These are phyloP conservation scores for Penicillium sp. DNA, from an alignment of 2,329 filamentous ascomycete species.

Conservation along the genomic window DNA sequence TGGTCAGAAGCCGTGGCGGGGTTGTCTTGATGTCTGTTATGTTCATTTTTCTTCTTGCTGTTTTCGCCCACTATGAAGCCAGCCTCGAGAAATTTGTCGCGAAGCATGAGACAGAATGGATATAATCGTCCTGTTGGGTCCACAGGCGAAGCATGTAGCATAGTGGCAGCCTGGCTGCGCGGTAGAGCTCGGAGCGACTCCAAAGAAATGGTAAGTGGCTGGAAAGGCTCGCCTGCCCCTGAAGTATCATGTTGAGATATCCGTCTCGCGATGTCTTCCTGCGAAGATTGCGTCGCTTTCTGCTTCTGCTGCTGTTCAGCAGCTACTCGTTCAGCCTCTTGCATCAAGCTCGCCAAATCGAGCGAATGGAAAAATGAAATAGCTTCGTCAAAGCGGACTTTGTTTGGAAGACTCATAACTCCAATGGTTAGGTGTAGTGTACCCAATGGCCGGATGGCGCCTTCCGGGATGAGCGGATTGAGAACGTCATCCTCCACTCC, in stretches of 20 bases:
- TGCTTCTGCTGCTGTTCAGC: constrained; percentile 1
- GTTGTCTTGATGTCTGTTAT: background rate
- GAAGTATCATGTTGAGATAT: background rate
- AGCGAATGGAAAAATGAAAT: constrained; percentile 42
- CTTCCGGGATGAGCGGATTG: constrained; percentile 51
- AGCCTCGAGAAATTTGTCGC: constrained; percentile 41
- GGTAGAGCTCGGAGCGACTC: constrained; percentile 39
- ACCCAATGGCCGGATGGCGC: constrained; percentile 68
- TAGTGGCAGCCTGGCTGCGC: constrained; percentile 31
- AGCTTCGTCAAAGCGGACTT: constrained; percentile 47
- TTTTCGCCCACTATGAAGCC: constrained; percentile 35
- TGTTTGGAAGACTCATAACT: constrained; percentile 65
- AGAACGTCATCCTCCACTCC: constrained; percentile 26
- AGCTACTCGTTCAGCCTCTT: constrained; percentile 29
- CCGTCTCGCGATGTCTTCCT: background rate
- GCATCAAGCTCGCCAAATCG: constrained; percentile 40
- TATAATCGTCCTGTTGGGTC: constrained; percentile 39
- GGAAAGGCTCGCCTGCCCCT: background rate
- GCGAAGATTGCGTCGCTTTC: background rate
- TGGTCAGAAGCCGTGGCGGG: background rate
- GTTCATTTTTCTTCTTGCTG: constrained; percentile 2
- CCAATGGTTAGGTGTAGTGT: constrained; percentile 83
- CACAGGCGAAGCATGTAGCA: constrained; percentile 38
- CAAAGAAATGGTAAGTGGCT: constrained; percentile 42
- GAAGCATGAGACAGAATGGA: constrained; percentile 39